Evolutionary conservation across 805 yeast species (phyloP), one percentile per base, ranked within the genome.

Genomic region (Candida hispaniensis): DNA sequence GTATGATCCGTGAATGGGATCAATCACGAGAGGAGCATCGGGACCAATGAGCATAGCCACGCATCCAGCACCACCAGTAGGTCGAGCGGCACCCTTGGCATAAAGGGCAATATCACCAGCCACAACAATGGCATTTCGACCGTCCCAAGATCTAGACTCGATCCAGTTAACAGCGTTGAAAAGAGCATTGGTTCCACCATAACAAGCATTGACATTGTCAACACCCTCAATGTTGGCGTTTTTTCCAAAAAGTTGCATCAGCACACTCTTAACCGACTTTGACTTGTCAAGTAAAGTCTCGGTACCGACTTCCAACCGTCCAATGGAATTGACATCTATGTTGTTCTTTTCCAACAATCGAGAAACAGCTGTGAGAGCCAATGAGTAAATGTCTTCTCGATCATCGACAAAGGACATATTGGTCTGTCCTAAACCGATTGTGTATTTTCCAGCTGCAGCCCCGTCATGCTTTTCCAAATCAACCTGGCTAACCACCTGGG

Each of bases 21-120:
- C 97, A 50, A 91, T 76, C 24, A 82, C 95, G 47, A 91, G 70
- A 47, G 98, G 98, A 24, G 98, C 96, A 56, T 91, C 94, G 35
- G 97, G 94, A 34, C 98, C 98, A 51, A 91, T 81, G 57, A 80
- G 73, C 55, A 91, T 51, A 26, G 98, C 98, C 42, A 88, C 93
- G 30, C 93, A 70, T 57, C 98, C 98, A 38, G 93, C 96, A 66
- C 98, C 98, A 60, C 98, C 98, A 36, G 98, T 91, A 55, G 98
- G 98, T 70, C 98, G 79, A 39, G 98, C 98, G 22, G 93, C 79
- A 58, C 98, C 98, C 64, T 86, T 73, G 51, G 86, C 85, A 63
- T 91, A 91, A 48, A 91, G 77, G 54, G 98, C 98, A 59, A 91
- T 91, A 62, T 91, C 98, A 61, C 96, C 97, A 56, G 91, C 76